phyloP scores from a whole-genome alignment of 768 basidiomycete species.

The Infundibulicybe gibba region DNA sequence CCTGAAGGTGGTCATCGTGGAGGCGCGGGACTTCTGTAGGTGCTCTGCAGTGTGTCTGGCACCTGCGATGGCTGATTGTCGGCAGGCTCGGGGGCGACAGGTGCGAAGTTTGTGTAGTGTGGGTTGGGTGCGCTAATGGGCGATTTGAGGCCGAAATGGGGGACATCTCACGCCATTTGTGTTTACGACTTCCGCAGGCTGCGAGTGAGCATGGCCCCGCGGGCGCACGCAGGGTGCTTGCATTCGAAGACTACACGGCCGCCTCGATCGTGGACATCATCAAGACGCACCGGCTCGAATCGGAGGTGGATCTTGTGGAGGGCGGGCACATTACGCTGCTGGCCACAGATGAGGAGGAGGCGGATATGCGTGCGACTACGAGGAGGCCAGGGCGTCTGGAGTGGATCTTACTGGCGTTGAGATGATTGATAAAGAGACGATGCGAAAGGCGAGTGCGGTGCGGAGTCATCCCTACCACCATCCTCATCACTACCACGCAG shows the following conservation, averaged over 20 bases:
- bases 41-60: constrained; percentile 19
- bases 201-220: constrained; percentile 38
- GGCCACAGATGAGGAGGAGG: constrained; percentile 41
- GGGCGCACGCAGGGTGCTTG: constrained; percentile 51
- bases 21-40: constrained; percentile 82
- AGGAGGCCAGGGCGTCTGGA: constrained; percentile 51
- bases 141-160: constrained; percentile 63
- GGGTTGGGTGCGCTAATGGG: neutral
- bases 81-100: constrained; percentile 74
- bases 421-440: constrained; percentile 44
- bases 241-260: constrained; percentile 56
- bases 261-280: constrained; percentile 47
- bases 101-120: constrained; percentile 26
- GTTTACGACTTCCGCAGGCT: constrained; percentile 42
- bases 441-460: constrained; percentile 36
- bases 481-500: constrained; percentile 12
- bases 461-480: neutral
- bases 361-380: constrained; percentile 34
- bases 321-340: constrained; percentile 52
- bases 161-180: constrained; percentile 62
- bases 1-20: constrained; percentile 61
- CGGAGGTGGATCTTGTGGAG: constrained; percentile 58
- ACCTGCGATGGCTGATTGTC: neutral
- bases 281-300: constrained; percentile 32
- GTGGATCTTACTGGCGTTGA: constrained; percentile 37